Conservation (phyloP, 78 protist genomes). For the Dictyostelium firmibasis region DNA sequence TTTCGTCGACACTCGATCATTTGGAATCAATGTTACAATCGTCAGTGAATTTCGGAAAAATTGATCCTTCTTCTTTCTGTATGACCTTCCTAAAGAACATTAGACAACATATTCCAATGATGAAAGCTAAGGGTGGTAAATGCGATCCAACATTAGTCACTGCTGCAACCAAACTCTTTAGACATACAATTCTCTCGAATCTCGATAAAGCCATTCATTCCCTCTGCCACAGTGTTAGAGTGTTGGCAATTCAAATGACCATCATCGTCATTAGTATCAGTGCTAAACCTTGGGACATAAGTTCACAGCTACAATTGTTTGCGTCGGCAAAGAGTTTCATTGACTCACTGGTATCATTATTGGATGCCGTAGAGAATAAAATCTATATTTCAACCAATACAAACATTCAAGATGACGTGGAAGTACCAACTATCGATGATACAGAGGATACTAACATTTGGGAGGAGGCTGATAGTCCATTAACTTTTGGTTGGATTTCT, state of each 20-base stretch:
- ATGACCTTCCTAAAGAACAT: conserved; percentile 6
- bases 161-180: conserved; percentile 36
- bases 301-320: conserved; percentile 43
- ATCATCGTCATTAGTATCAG: conserved; percentile 46
- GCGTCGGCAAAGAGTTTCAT: conserved; percentile 50
- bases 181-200: conserved; percentile 9
- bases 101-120: not conserved
- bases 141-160: conserved; percentile 29
- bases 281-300: conserved; percentile 53
- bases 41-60: not conserved
- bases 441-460: conserved; percentile 64
- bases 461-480: conserved; percentile 33
- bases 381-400: not conserved
- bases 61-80: not conserved
- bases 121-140: conserved; percentile 27
- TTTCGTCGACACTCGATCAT: not conserved
- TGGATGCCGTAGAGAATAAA: conserved; percentile 46
- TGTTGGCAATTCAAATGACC: conserved; percentile 51
- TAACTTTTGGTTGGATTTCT: conserved; percentile 49
- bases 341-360: not conserved
- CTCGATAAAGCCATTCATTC: conserved; percentile 49
- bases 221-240: conserved; percentile 42
- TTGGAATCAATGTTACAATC: not conserved
- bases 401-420: not conserved
- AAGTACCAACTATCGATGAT: not conserved